Evolutionary conservation across 345 rosid genomes (phyloP).

Genomic region (Corymbia maculata): DNA sequence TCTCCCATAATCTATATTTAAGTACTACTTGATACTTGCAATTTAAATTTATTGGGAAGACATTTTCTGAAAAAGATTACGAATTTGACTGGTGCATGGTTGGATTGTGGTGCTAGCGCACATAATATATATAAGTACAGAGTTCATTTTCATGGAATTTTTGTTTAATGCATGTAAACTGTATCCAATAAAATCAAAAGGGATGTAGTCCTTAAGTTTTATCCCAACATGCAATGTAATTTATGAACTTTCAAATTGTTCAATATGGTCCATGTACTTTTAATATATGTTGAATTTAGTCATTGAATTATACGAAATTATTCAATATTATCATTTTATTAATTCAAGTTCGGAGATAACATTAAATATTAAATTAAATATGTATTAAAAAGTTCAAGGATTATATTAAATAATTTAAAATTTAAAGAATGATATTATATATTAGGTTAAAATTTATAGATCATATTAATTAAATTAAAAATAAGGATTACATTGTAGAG

Average conservation of each 20-base stretch:
- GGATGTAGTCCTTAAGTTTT: too few relatives aligned
- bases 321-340: too few relatives aligned
- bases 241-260: too few relatives aligned
- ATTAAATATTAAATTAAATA: too few relatives aligned
- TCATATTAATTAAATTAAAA: too few relatives aligned
- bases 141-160: neutral
- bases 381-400: rapidly evolving
- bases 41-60: neutral
- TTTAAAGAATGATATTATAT: rapidly evolving
- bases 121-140: neutral
- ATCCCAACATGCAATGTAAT: neutral
- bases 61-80: neutral
- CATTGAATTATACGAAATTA: rapidly evolving
- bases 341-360: neutral
- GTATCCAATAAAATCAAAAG: neutral
- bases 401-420: rapidly evolving
- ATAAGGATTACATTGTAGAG: too few relatives aligned
- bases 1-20: neutral
- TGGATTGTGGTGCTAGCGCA: neutral
- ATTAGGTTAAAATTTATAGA: too few relatives aligned
- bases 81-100: neutral
- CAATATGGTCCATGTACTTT: rapidly evolving
- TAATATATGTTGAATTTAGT: too few relatives aligned
- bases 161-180: neutral
- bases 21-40: neutral